These are phyloP conservation scores for Fragaria vesca DNA, from an alignment of 306 rosid species.

Conservation along the genomic window DNA sequence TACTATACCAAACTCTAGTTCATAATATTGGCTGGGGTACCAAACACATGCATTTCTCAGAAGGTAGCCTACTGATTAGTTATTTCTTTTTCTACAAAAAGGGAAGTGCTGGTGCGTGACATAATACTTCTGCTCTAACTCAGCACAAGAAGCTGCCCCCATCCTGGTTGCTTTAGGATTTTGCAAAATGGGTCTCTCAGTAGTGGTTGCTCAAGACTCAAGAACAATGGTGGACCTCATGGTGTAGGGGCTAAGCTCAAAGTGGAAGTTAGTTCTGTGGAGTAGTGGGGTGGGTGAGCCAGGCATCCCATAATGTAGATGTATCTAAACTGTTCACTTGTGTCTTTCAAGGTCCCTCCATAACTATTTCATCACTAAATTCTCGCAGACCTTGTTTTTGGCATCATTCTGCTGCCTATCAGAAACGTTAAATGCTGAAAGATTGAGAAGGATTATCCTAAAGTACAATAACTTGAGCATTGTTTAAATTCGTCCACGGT, in stretches of 20 bases:
- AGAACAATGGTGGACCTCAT: conserved; percentile 41
- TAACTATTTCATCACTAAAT: conserved; percentile 4
- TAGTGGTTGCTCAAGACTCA: conserved; percentile 3
- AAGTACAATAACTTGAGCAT: not conserved
- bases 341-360: conserved; percentile 6
- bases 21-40: conserved; percentile 24
- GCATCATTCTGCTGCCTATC: not conserved
- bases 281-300: not conserved
- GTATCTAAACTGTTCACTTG: conserved; percentile 23
- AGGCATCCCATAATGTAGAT: conserved; percentile 14
- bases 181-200: conserved; percentile 22
- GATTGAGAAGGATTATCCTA: not conserved
- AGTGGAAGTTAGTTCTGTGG: conserved; percentile 9
- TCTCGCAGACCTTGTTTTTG: not conserved
- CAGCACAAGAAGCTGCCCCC: not conserved
- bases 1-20: conserved; percentile 16
- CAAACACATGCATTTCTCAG: conserved; percentile 37
- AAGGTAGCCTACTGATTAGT: conserved; percentile 9
- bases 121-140: no score
- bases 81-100: no score
- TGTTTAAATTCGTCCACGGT: not conserved
- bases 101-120: not conserved
- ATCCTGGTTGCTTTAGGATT: not conserved
- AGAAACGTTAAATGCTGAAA: not conserved
- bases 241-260: conserved; percentile 13